phyloP scores from a whole-genome alignment of 345 rosid species.

The Gossypium australe region DNA sequence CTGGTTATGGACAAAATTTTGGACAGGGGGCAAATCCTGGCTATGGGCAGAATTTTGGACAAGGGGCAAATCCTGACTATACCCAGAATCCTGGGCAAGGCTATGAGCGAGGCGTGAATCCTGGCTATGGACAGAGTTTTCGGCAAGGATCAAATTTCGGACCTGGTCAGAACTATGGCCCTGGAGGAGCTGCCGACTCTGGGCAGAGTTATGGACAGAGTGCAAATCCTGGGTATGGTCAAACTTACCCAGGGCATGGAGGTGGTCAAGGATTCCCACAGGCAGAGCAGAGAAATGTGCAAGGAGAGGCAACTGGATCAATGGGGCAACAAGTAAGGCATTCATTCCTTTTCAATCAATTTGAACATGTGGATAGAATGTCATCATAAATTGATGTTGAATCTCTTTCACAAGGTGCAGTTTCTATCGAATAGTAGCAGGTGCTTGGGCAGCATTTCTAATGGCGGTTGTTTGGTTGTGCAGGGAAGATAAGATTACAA shows the following conservation, averaged over 20 bases:
- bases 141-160: conserved; percentile 2
- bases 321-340: conserved; percentile 39
- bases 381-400: background rate
- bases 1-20: conserved; percentile 23
- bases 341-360: conserved; percentile 7
- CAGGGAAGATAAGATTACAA: conserved; percentile 28
- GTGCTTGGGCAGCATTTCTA: background rate
- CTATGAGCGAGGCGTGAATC: background rate
- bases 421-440: background rate
- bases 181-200: conserved; percentile 22
- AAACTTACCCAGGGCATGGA: conserved; percentile 19
- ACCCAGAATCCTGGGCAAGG: background rate
- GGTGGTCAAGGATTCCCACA: conserved; percentile 27
- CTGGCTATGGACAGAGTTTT: conserved; percentile 18
- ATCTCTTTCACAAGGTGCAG: background rate
- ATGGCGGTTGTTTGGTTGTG: conserved; percentile 9
- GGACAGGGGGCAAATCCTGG: conserved; percentile 19
- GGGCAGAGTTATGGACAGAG: conserved; percentile 35
- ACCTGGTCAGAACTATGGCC: background rate
- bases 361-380: background rate
- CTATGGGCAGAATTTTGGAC: conserved; percentile 33
- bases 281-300: conserved; percentile 33
- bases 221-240: conserved; percentile 23
- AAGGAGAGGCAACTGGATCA: conserved; percentile 39
- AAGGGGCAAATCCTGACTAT: conserved; percentile 25